Conservation (phyloP, 164 flowering plant species). For the Sedum album region DNA sequence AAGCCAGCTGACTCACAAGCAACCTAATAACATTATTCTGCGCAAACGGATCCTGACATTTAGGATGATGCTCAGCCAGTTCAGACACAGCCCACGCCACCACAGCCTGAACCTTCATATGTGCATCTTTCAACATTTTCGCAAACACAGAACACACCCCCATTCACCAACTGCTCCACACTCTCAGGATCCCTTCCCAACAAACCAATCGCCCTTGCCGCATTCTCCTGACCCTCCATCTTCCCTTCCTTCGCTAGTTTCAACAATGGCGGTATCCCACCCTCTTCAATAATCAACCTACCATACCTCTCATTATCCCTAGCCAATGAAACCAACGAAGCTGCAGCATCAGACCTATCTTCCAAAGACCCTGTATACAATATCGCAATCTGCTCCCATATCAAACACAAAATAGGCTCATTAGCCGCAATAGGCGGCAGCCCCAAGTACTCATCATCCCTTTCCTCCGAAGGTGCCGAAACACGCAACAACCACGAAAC, state of each 20-base stretch:
- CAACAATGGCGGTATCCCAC: not conserved
- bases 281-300: slow-evolving; percentile 46
- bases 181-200: slow-evolving; percentile 3
- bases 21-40: slow-evolving; percentile 3
- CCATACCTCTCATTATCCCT: slow-evolving; percentile 48
- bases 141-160: slow-evolving; percentile 7
- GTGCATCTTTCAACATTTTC: not conserved
- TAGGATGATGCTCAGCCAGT: not conserved
- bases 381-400: not conserved
- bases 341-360: not conserved
- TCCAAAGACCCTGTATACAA: not conserved
- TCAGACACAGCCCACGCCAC: slow-evolving; percentile 7
- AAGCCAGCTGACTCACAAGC: slow-evolving; percentile 4
- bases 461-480: slow-evolving; percentile 21
- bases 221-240: slow-evolving; percentile 6
- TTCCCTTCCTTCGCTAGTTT: slow-evolving; percentile 2
- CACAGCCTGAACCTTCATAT: slow-evolving; percentile 1
- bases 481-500: slow-evolving; percentile 53
- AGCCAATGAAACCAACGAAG: slow-evolving; percentile 23
- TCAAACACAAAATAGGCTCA: not conserved
- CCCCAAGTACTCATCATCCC: slow-evolving; percentile 13
- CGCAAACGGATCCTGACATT: slow-evolving; percentile 6
- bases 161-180: slow-evolving; percentile 2
- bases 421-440: not conserved
- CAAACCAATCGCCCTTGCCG: not conserved